Conservation (phyloP, 768 basidiomycete genomes). For the Solioccasus polychromus region DNA sequence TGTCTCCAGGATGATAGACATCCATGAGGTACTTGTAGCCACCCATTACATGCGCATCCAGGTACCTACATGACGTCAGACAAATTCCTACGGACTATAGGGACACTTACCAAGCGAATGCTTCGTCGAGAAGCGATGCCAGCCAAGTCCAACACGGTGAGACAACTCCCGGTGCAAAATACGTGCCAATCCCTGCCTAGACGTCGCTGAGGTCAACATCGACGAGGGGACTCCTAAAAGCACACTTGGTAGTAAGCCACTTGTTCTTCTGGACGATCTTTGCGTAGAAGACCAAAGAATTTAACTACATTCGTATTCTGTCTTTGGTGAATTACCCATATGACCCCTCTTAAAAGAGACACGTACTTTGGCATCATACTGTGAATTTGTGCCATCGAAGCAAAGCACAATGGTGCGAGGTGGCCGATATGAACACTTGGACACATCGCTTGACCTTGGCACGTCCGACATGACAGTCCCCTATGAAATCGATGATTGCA, state of each 20-base stretch:
- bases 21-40: constrained; percentile 81
- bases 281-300: constrained; percentile 65
- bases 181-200: constrained; percentile 47
- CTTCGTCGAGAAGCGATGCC: constrained; percentile 63
- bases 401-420: constrained; percentile 56
- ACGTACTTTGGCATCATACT: constrained; percentile 48
- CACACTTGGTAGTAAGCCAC: constrained; percentile 70
- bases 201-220: background rate
- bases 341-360: background rate
- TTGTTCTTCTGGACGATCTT: constrained; percentile 50
- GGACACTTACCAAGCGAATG: constrained; percentile 62
- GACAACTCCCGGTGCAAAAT: constrained; percentile 64
- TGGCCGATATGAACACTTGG: constrained; percentile 1
- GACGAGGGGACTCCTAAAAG: background rate
- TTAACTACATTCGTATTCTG: constrained; percentile 71
- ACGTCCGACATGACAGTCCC: constrained; percentile 17
- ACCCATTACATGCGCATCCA: constrained; percentile 67
- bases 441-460: background rate
- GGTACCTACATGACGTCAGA: constrained; percentile 47
- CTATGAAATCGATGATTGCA: too few relatives aligned
- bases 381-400: constrained; percentile 65
- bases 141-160: constrained; percentile 55
- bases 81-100: background rate
- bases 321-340: background rate
- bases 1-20: constrained; percentile 71